Base-by-base conservation (phyloP, 2,329 filamentous ascomycete species). In the Dactylellina sp. region DNA sequence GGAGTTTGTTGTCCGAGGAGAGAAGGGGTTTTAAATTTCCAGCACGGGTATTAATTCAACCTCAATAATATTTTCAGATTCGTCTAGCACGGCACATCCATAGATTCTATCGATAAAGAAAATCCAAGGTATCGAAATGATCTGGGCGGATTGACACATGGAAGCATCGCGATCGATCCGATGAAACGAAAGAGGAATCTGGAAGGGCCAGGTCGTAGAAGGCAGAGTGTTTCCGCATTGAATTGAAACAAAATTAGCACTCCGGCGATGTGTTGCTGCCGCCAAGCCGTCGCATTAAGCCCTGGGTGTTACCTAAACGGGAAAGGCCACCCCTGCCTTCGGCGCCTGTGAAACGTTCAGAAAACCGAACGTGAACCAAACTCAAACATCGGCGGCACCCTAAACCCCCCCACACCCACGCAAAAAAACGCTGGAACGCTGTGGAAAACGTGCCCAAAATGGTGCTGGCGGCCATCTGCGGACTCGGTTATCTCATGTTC, bases 271-370 rank as follows among this genome's bases (percentile, higher is more conserved):
- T 61, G 70, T 74, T 74, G 70, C 44, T 49, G 42, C 52, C 20
- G 61, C 55, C 66, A 72, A 59, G 66, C 16, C 53, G 66, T 72
- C 66, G 59, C 66, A 72, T 59, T 46, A 64, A 35, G 59, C 68
- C 62, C 53, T 32, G 40, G 42, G 35, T 40, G 24, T 62, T 56
- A 16, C 55, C 70, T 22, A 62, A 74, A 65, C 52, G 18, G 70
- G 70, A 39, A 72, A 66, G 4, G 16, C 28, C 7, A 49, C 64
- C 70, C 61, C 70, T 56, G 70, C 39, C 37, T 39, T 25, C 61
- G 61, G 61, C 68, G 68, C 61, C 42, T 74, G 70, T 74, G 70
- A 74, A 66, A 74, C 70, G 61, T 74, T 62, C 35, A 52, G 57
- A 56, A 55, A 66, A 74, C 70, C 70, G 56, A 40, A 61, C 25